Evolutionary conservation across 2,329 filamentous ascomycete genomes (phyloP).

Genomic region (Pseudocercospora crystallina): DNA sequence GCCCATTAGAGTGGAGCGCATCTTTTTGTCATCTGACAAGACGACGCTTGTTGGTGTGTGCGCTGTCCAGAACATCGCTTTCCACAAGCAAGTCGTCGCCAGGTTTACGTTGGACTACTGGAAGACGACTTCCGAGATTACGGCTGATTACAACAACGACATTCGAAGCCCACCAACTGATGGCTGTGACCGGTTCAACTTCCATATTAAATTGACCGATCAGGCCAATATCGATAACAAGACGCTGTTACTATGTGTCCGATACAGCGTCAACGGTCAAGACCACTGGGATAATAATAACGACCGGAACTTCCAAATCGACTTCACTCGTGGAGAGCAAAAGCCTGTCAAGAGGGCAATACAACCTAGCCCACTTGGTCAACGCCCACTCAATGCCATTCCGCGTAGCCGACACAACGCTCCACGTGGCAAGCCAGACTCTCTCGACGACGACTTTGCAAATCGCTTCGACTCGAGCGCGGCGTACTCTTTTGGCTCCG

Average conservation of each 20-base stretch:
- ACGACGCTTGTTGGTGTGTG: conserved; percentile 81
- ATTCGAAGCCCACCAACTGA: conserved; percentile 62
- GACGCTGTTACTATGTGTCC: conserved; percentile 87
- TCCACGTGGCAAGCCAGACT: conserved; percentile 50
- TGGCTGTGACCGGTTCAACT: conserved; percentile 84
- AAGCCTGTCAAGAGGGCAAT: conserved; percentile 23
- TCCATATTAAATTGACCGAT: conserved; percentile 90
- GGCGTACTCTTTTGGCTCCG: conserved; percentile 46
- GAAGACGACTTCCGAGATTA: conserved; percentile 96
- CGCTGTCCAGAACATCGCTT: conserved; percentile 83
- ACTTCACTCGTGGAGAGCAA: conserved; percentile 60
- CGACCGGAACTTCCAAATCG: conserved; percentile 84
- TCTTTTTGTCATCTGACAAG: conserved; percentile 85
- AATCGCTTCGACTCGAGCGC: conserved; percentile 51
- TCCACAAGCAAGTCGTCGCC: conserved; percentile 84
- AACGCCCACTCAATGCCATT: conserved; percentile 53
- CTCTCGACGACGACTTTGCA: conserved; percentile 69
- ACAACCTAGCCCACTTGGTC: conserved; percentile 29
- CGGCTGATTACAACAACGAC: conserved; percentile 82
- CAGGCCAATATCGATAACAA: conserved; percentile 88
- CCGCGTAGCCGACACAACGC: conserved; percentile 51
- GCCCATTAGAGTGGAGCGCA: conserved; percentile 77
- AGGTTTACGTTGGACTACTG: conserved; percentile 97
- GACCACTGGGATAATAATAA: conserved; percentile 97
- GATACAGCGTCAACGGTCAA: conserved; percentile 78